A percentile compares a stretch with the other conserved stretches of the same genome.
phyloP scores from a whole-genome alignment of 768 basidiomycete genomes.

The Xerocomellus chrysenteron region DNA sequence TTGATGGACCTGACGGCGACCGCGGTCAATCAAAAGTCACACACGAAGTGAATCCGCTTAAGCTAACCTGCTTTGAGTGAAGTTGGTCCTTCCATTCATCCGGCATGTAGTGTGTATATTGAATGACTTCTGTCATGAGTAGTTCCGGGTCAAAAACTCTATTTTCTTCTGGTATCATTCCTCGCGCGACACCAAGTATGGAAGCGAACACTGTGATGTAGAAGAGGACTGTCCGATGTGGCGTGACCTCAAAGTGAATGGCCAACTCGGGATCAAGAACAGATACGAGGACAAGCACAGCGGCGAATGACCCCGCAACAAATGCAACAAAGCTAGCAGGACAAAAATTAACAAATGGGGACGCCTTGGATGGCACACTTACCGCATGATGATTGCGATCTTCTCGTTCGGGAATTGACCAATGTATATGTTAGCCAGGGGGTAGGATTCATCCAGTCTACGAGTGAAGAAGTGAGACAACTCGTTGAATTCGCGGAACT shows the following conservation, averaged over 20 bases:
- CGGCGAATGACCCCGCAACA: slow-evolving; percentile 93
- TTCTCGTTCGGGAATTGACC: slow-evolving; percentile 98
- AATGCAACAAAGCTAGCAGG: slow-evolving; percentile 87
- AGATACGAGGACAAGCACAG: slow-evolving; percentile 89
- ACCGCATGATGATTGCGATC: slow-evolving; percentile 87
- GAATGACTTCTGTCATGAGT: slow-evolving; percentile 88
- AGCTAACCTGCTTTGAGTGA: slow-evolving; percentile 79
- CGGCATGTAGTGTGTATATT: slow-evolving; percentile 95
- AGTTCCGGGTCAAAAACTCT: slow-evolving; percentile 91
- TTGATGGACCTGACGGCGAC: slow-evolving; percentile 66
- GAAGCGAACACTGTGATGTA: slow-evolving; percentile 88
- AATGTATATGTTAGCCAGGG: slow-evolving; percentile 90
- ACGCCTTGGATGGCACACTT: slow-evolving; percentile 24
- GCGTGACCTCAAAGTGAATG: slow-evolving; percentile 92
- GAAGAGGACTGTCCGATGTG: slow-evolving; percentile 90
- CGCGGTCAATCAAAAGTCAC: neutral
- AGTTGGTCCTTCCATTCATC: slow-evolving; percentile 86
- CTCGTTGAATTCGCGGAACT: slow-evolving; percentile 99
- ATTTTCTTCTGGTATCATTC: slow-evolving; percentile 96
- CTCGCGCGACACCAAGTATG: slow-evolving; percentile 83
- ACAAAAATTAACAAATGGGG: neutral
- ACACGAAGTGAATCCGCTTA: neutral
- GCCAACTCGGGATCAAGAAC: slow-evolving; percentile 92
- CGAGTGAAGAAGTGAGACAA: slow-evolving; percentile 89
- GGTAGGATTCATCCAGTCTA: slow-evolving; percentile 85